Percentiles rank a stretch among this genome's conserved stretches.
These are phyloP conservation scores for Venturia nashicola DNA, from an alignment of 2,329 filamentous ascomycete genomes.

Conservation along the genomic window DNA sequence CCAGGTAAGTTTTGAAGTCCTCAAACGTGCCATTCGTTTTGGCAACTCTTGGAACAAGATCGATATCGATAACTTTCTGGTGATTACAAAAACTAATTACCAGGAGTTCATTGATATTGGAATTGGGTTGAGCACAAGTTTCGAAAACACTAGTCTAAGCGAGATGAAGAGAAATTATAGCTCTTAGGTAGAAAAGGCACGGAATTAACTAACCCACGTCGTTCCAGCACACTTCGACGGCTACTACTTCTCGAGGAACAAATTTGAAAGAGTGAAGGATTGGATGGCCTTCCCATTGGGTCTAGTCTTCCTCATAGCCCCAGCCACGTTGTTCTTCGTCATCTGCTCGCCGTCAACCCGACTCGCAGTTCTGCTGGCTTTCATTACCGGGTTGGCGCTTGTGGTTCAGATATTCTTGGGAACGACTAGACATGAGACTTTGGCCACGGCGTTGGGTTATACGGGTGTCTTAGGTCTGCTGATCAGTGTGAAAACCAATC, in stretches of 20 bases:
- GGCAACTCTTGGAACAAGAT: too few relatives aligned
- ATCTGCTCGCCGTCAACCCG: background rate
- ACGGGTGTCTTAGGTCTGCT: background rate
- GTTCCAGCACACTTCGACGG: background rate
- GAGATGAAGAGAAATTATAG: too few relatives aligned
- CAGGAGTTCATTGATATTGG: too few relatives aligned
- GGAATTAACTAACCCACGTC: too few relatives aligned
- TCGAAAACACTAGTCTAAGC: too few relatives aligned
- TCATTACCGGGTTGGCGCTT: background rate
- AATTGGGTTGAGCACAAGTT: too few relatives aligned
- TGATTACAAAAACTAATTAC: too few relatives aligned
- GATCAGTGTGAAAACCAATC: background rate
- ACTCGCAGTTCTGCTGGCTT: background rate
- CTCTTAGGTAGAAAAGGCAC: too few relatives aligned
- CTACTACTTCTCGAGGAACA: background rate
- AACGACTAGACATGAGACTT: background rate
- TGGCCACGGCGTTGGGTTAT: background rate
- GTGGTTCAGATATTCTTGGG: constrained; percentile 2
- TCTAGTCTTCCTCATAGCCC: background rate
- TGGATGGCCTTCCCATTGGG: background rate
- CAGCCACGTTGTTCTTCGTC: background rate
- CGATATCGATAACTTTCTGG: too few relatives aligned
- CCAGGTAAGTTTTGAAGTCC: too few relatives aligned
- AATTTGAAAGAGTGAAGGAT: background rate
- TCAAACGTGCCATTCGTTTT: too few relatives aligned